phyloP scores from a whole-genome alignment of 2,329 filamentous ascomycete genomes.

The Aspergillus fructus region DNA sequence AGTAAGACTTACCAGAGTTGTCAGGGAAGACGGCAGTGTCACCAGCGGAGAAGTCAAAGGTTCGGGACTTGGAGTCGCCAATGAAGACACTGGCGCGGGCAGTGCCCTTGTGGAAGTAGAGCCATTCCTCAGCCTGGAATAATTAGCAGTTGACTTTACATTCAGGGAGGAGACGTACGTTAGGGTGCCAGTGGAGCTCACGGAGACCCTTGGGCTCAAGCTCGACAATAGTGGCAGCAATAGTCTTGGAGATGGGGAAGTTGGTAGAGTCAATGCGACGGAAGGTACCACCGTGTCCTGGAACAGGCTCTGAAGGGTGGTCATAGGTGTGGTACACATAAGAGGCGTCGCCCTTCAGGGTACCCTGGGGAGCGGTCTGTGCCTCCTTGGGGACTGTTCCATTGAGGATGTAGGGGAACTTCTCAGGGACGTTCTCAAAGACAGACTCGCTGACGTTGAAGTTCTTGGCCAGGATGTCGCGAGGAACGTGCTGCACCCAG shows the following conservation, averaged over 20 bases:
- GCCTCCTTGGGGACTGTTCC: slow-evolving; percentile 49
- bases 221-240: slow-evolving; percentile 64
- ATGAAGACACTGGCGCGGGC: slow-evolving; percentile 66
- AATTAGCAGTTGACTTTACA: background rate
- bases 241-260: slow-evolving; percentile 65
- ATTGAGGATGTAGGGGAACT: slow-evolving; percentile 63
- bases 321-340: slow-evolving; percentile 62
- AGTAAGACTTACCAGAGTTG: slow-evolving; percentile 40
- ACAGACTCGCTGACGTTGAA: slow-evolving; percentile 62
- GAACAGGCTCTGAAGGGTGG: slow-evolving; percentile 57
- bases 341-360: slow-evolving; percentile 57
- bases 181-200: slow-evolving; percentile 71
- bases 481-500: slow-evolving; percentile 64
- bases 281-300: slow-evolving; percentile 57
- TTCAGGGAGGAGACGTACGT: slow-evolving; percentile 45
- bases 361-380: slow-evolving; percentile 48
- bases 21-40: slow-evolving; percentile 69
- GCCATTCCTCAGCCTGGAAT: slow-evolving; percentile 59
- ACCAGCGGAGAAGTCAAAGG: slow-evolving; percentile 66
- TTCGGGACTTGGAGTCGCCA: slow-evolving; percentile 60
- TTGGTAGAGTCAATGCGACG: slow-evolving; percentile 66
- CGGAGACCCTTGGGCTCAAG: slow-evolving; percentile 63
- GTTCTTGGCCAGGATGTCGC: slow-evolving; percentile 63
- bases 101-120: slow-evolving; percentile 66
- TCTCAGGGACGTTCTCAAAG: slow-evolving; percentile 58